phyloP scores from a whole-genome alignment of 2,329 filamentous ascomycete species.

The Ceratocystiopsis minuta region DNA sequence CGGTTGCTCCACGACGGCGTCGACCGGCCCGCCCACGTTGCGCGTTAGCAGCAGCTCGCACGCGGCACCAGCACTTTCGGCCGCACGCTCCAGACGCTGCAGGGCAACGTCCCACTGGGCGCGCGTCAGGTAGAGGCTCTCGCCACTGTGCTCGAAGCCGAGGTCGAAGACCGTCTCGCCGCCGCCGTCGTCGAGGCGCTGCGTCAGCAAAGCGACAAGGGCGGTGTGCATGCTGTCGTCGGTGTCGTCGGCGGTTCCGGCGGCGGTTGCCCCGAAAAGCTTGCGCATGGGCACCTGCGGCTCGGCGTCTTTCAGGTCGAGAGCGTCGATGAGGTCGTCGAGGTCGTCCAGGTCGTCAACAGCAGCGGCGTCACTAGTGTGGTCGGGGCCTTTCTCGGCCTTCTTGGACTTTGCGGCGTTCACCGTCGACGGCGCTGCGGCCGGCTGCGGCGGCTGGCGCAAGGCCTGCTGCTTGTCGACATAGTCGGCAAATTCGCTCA shows the following conservation, averaged over 20 bases:
- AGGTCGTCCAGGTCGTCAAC: conserved; percentile 41
- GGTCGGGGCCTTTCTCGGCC: neutral
- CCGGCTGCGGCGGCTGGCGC: conserved; percentile 32
- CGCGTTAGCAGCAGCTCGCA: conserved; percentile 75
- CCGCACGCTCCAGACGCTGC: conserved; percentile 44
- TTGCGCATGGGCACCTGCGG: conserved; percentile 54
- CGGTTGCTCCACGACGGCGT: conserved; percentile 18
- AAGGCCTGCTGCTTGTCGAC: conserved; percentile 82
- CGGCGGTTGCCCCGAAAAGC: conserved; percentile 41
- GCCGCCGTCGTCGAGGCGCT: conserved; percentile 62
- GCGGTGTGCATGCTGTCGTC: conserved; percentile 42
- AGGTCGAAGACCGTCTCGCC: conserved; percentile 86
- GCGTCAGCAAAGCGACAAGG: conserved; percentile 46
- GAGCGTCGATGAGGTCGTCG: conserved; percentile 77
- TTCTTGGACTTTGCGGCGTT: too few relatives aligned
- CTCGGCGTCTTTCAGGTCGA: conserved; percentile 59
- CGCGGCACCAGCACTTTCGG: conserved; percentile 49
- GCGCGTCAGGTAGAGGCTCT: conserved; percentile 59
- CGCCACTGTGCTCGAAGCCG: conserved; percentile 76
- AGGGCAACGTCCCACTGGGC: conserved; percentile 62
- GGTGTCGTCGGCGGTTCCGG: conserved; percentile 28
- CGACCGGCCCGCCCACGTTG: conserved; percentile 64
- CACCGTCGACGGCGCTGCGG: too few relatives aligned
- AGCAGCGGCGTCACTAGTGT: conserved; percentile 14
- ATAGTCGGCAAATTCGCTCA: conserved; percentile 95